These are phyloP conservation scores for Aristolochia fimbriata DNA, from an alignment of 164 flowering plant genomes.

Conservation along the genomic window DNA sequence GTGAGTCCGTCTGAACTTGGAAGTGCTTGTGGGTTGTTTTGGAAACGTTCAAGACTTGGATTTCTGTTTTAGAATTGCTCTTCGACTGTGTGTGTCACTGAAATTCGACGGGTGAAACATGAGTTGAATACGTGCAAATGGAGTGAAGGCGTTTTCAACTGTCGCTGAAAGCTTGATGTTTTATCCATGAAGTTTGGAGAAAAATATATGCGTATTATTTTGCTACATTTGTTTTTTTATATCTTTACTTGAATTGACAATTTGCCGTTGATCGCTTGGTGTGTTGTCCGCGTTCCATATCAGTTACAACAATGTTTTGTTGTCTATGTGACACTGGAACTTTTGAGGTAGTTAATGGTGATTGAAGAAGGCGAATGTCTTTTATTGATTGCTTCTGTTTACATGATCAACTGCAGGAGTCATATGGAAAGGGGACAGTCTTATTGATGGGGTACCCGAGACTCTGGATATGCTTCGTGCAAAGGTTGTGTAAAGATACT, in stretches of 20 bases:
- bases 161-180: too few relatives aligned
- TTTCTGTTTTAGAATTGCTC: background rate
- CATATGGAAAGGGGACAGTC: slow-evolving; percentile 95
- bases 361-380: background rate
- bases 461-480: slow-evolving; percentile 90
- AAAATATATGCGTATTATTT: background rate
- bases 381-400: background rate
- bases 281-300: background rate
- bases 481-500: slow-evolving; percentile 39
- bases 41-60: too few relatives aligned
- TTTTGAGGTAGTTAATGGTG: too few relatives aligned
- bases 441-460: slow-evolving; percentile 90
- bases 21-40: too few relatives aligned
- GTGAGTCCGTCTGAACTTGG: slow-evolving; percentile 21
- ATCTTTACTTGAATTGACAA: background rate
- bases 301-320: too few relatives aligned
- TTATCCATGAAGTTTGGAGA: too few relatives aligned
- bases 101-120: too few relatives aligned
- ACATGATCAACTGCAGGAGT: slow-evolving; percentile 47
- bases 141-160: too few relatives aligned
- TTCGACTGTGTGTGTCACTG: background rate
- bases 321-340: too few relatives aligned
- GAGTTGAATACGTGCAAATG: too few relatives aligned
- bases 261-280: background rate
- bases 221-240: background rate